Evolutionary conservation across 768 basidiomycete species (phyloP), one percentile per base, ranked within the genome.

Genomic region (Hemileccinum rubropunctum): DNA sequence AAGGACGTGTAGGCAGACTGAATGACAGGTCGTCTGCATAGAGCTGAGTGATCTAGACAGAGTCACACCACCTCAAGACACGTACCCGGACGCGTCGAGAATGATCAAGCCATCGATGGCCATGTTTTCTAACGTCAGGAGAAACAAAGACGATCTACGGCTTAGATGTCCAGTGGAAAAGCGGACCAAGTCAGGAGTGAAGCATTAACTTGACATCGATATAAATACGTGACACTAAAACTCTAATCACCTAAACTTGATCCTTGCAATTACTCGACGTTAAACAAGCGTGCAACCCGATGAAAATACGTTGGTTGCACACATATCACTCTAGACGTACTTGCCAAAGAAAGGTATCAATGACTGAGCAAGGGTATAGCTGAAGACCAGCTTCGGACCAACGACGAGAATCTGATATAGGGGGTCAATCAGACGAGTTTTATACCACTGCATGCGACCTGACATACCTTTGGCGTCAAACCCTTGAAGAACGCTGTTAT

Each of bases 381-480:
- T 93, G 80, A 98, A 98, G 60, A 98, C 92, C 32, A 98, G 83
- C 74, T 98, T 98, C 35, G 95, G 95, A 45, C 94, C 95, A 33
- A 98, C 94, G 53, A 98, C 93, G 40, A 98, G 78, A 59, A 95
- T 89, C 91, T 95, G 27, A 42, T 30, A 68, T 8, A 8, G 10
- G 2, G 63, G 63, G 52, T 53, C 20, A 55, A 50, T 13, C 14
- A 21, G 15, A 34, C 20, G n/a, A 35, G 10, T 10, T 4, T 27
- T 3, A 49, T 39, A 20, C n/a, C 18, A 1, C 12, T 14, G 26
- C 21, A 45, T 26, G 23, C 30, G 26, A 60, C 73, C 18, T 30
- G 8, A 54, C 62, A 11, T 35, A 94, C 92, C 81, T 98, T 99
- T 46, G 95, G 95, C 21, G 93, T 98, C 56, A 98, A 75, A 15